Evolutionary conservation across 2,329 filamentous ascomycete genomes (phyloP).

Genomic region (Coniochaeta prunicola): DNA sequence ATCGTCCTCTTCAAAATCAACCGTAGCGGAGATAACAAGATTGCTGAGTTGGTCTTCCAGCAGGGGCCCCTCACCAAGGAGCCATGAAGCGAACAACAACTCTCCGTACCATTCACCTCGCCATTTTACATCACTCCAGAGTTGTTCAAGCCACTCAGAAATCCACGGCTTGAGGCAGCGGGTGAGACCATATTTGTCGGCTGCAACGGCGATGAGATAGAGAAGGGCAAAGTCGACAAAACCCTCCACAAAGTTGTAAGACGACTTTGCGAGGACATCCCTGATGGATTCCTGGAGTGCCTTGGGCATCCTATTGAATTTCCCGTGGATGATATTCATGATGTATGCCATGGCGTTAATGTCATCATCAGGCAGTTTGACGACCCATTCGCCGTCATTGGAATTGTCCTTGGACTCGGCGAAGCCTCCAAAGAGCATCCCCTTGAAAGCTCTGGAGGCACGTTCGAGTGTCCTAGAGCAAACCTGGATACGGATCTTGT

Average conservation of each 20-base stretch:
- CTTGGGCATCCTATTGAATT: neutral
- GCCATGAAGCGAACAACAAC: neutral
- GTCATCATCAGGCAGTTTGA: neutral
- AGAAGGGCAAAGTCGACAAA: neutral
- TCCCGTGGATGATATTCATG: neutral
- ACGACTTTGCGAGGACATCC: neutral
- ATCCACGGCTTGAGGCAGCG: neutral
- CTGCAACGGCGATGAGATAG: neutral
- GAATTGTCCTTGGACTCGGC: neutral
- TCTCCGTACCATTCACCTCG: neutral
- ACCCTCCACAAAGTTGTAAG: neutral
- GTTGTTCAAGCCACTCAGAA: neutral
- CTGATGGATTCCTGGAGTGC: neutral
- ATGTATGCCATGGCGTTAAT: neutral
- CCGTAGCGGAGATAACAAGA: neutral
- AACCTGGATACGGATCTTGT: neutral
- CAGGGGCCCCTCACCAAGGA: neutral
- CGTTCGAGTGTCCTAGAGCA: neutral
- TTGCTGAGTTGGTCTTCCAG: neutral
- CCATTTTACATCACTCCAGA: neutral
- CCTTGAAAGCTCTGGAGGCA: neutral
- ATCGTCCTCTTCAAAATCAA: no score
- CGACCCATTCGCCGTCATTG: neutral
- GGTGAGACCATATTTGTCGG: neutral
- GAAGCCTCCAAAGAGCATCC: neutral